Evolutionary conservation across 495 filamentous ascomycete species (phyloP).

Genomic region (Filosporella fistucella): DNA sequence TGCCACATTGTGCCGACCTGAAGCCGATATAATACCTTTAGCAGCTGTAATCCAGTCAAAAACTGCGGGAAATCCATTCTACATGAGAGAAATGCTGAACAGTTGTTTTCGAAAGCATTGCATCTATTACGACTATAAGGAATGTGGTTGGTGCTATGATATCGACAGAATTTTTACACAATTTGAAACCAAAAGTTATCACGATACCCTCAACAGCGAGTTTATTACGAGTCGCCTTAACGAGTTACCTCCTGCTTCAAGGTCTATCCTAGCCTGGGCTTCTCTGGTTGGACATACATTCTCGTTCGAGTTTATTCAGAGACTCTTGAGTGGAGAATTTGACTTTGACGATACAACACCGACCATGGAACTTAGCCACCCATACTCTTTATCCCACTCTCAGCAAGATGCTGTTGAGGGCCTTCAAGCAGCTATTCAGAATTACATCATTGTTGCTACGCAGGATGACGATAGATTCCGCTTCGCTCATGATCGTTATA

Average conservation of each 20-base stretch:
- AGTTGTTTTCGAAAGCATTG: slow-evolving; percentile 79
- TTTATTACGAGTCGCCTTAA: slow-evolving; percentile 73
- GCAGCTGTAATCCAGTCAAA: slow-evolving; percentile 78
- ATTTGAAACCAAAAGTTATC: slow-evolving; percentile 69
- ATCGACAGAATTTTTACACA: slow-evolving; percentile 77
- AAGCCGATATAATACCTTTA: slow-evolving; percentile 56
- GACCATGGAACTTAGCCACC: background rate
- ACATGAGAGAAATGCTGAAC: slow-evolving; percentile 86
- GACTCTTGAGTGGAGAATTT: slow-evolving; percentile 65
- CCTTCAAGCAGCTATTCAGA: slow-evolving; percentile 71
- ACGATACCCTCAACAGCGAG: slow-evolving; percentile 67
- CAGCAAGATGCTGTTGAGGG: slow-evolving; percentile 61
- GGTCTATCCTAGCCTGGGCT: slow-evolving; percentile 83
- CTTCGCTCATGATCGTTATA: slow-evolving; percentile 80
- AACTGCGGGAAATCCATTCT: slow-evolving; percentile 78
- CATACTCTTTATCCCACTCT: slow-evolving; percentile 17
- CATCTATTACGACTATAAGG: slow-evolving; percentile 83
- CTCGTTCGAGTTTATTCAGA: slow-evolving; percentile 75
- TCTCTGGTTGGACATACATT: slow-evolving; percentile 74
- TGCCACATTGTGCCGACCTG: slow-evolving; percentile 59
- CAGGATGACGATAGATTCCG: slow-evolving; percentile 72
- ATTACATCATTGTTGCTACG: slow-evolving; percentile 69
- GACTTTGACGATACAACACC: slow-evolving; percentile 35
- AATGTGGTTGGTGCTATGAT: slow-evolving; percentile 76
- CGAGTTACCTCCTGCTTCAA: slow-evolving; percentile 65